Conservation (phyloP, 371 early-diverging fungal species). For the Nematocida ironsii region DNA sequence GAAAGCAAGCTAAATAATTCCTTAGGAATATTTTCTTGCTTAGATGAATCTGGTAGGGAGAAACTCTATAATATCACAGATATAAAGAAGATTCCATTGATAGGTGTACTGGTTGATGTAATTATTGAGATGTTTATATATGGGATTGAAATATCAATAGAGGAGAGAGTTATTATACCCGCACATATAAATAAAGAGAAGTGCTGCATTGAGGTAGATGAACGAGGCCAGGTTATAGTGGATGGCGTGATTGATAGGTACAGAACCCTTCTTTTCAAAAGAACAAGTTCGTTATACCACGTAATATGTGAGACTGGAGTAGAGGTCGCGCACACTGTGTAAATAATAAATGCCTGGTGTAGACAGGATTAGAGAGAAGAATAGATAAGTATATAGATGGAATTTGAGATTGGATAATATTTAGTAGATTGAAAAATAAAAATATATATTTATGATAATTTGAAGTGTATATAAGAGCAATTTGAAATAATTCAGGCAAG, state of each 20-base stretch:
- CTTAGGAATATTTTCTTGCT: conserved; percentile 3
- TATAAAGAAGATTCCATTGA: not conserved
- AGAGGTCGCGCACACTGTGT: not conserved
- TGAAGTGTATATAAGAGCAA: too few relatives aligned
- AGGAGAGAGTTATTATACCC: not conserved
- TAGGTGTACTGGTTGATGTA: not conserved
- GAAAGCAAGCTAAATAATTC: not conserved
- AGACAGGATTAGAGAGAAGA: too few relatives aligned
- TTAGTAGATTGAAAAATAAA: too few relatives aligned
- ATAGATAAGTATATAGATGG: too few relatives aligned
- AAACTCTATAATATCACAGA: conserved; percentile 5
- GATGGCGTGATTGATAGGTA: conserved; percentile 5
- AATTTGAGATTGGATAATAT: too few relatives aligned
- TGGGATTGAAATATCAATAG: not conserved
- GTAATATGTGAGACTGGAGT: conserved; percentile 13
- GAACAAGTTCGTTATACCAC: conserved; percentile 17
- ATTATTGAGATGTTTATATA: conserved; percentile 20
- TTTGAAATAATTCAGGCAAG: not conserved
- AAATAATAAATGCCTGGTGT: too few relatives aligned
- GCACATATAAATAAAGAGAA: not conserved
- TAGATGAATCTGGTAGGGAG: not conserved
- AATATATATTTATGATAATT: too few relatives aligned
- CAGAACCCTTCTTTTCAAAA: conserved; percentile 23
- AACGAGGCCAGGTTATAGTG: conserved; percentile 2
- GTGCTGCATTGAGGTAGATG: not conserved